Evolutionary conservation across 1,284 basidiomycete genomes (phyloP).

Genomic region (Porodaedalea pini): DNA sequence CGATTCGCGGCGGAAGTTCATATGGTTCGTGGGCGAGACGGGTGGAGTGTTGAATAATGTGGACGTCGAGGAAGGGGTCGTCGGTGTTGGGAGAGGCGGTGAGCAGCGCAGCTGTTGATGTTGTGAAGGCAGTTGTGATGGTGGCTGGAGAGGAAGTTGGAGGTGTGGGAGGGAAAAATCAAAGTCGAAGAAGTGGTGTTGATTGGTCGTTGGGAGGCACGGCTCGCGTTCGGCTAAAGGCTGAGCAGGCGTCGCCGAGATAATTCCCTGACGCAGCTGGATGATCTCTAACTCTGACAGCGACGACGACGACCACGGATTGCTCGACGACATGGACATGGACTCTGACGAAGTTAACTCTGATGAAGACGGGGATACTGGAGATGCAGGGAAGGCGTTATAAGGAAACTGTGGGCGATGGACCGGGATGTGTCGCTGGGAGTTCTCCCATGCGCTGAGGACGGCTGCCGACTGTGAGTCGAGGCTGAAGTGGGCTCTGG

Average conservation of each 20-base stretch:
- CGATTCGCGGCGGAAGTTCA: neutral
- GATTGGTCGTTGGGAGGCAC: neutral
- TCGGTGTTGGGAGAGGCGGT: neutral
- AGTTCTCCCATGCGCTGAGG: constrained; percentile 8
- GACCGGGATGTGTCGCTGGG: constrained; percentile 3
- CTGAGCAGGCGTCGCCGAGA: neutral
- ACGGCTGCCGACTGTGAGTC: constrained; percentile 3
- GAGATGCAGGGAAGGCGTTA: neutral
- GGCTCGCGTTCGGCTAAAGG: neutral
- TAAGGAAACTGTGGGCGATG: neutral
- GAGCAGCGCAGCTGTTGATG: neutral
- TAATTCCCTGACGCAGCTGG: constrained; percentile 5
- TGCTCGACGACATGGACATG: neutral
- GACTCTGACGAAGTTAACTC: neutral
- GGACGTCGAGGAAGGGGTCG: neutral
- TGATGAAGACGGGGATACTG: constrained; percentile 2
- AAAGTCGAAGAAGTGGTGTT: constrained; percentile 10
- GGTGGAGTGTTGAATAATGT: neutral
- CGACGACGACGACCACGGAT: constrained; percentile 3
- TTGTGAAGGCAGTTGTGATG: neutral
- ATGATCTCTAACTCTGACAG: constrained; percentile 12
- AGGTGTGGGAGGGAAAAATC: constrained; percentile 10
- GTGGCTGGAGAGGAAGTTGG: neutral
- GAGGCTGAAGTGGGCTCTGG: neutral
- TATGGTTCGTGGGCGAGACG: neutral